Evolutionary conservation across 148 eudicot species (phyloP).

Genomic region (Dysphania ambrosioides): DNA sequence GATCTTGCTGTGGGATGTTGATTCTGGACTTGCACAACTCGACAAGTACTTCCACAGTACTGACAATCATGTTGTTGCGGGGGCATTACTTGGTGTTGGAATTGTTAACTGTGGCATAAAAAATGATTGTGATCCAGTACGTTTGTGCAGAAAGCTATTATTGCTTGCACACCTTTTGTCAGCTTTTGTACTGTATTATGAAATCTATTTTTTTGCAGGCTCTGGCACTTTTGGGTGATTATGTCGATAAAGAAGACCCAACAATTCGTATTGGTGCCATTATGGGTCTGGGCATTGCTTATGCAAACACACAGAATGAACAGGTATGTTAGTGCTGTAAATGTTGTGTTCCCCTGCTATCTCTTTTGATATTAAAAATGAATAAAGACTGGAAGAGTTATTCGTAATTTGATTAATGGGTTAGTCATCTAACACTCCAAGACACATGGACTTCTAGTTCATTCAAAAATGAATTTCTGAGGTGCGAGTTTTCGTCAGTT

Average conservation of each 20-base stretch:
- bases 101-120: conserved; percentile 77
- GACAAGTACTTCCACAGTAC: conserved; percentile 94
- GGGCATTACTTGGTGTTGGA: conserved; percentile 92
- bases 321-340: conserved; percentile 41
- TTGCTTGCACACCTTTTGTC: not conserved
- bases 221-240: conserved; percentile 81
- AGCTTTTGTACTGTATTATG: not conserved
- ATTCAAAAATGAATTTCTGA: too few relatives aligned
- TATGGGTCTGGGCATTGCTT: conserved; percentile 93
- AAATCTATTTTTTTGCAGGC: conserved; percentile 44
- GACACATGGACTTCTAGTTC: not conserved
- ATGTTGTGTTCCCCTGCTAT: not conserved
- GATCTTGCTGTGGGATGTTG: conserved; percentile 98
- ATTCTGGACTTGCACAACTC: conserved; percentile 90
- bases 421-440: too few relatives aligned
- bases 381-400: not conserved
- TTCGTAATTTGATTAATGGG: not conserved
- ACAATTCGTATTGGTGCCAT: conserved; percentile 88
- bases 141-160: conserved; percentile 23
- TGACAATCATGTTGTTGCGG: conserved; percentile 79
- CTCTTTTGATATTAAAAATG: not conserved
- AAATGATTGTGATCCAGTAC: conserved; percentile 88
- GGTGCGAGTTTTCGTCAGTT: too few relatives aligned
- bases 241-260: conserved; percentile 69
- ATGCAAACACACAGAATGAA: conserved; percentile 87